Base-by-base conservation (phyloP, 345 rosid genomes). In the Gossypium anomalum region DNA sequence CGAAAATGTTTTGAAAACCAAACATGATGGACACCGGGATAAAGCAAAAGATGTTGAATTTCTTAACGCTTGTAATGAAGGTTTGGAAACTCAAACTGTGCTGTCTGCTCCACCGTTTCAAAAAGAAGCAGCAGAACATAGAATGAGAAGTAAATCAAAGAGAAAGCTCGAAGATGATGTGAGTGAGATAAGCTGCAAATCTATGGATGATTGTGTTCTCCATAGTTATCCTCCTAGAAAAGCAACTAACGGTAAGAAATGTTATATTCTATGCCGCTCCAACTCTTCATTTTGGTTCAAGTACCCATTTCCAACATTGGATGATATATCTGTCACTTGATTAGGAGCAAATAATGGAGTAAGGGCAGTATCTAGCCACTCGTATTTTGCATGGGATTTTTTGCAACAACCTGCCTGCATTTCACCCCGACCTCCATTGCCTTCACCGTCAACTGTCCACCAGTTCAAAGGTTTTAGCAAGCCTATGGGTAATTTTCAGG, bases 401-500 rank as follows among this genome's bases (percentile, higher is more conserved):
- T 66, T 25, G 45, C 53, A 22, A 5, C 70, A 44, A 43, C 70
- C 53, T 20, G 53, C 53, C 53, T 20, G 53, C 53, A 44, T 66
- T 45, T 66, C 70, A 19, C 70, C 70, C 17, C 27, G 53, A 20
- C 70, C 70, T 44, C 70, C 70, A 11, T 9, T 66, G 51, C 70
- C 70, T 66, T 66, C 70, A 10, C 53, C 25, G 2, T 15, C 70
- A 15, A 66, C 53, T 5, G 11, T 66, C 27, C 70, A 44, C 70
- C 70, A 44, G 12, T 44, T 66, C 29, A 66, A 45, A 66, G 53
- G 53, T 66, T 66, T 66, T 27, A 19, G 53, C 70, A 66, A 44
- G 70, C 70, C 70, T 19, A 44, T 43, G 52, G 51, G 52, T 65
- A 65, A 4, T 65, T 65, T 66, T 16, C 70, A 66, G 70, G 70